Evolutionary conservation across 1,284 basidiomycete genomes (phyloP), one percentile per base, ranked within the genome.

Genomic region (Sporisorium iseilematis-ciliati): DNA sequence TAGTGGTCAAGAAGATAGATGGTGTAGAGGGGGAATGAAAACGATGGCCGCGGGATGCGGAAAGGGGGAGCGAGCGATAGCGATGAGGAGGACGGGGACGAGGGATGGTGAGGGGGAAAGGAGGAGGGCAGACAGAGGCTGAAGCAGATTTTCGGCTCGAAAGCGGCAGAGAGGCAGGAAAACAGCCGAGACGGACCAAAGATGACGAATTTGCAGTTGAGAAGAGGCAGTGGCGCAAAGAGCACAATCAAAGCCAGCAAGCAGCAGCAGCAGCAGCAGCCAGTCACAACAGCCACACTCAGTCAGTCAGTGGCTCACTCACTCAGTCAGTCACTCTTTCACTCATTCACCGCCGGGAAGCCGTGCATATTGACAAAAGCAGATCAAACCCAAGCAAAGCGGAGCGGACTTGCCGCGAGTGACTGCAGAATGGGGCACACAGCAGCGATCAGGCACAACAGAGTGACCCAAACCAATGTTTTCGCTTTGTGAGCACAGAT

Each of bases 1-100:
- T 33, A 46, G 33, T 46, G 52, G 59, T 54, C 57, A 59, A 62
- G 59, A 59, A 33, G 64, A 51, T 45, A 51, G 60, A 52, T 55
- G 56, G 26, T 59, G 51, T 50, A 5, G 49, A n/a, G 16, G 8
- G 42, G 6, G 12, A 11, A 18, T n/a, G 5, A 21, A 33, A 21
- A 46, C 29, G 38, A 46, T 26, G 53, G 52, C 52, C 12, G 33
- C 45, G n/a, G 35, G 45, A 38, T 31, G 20, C 16, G n/a, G 25
- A 29, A 25, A 50, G 26, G 31, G 38, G n/a, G 31, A 33, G 14
- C 18, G 35, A 35, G 29, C 40, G 38, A 31, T 20, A n/a, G 46
- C 33, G 49, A 46, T 18, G 48, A 56, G 21, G 54, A 50, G 42
- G 43, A 46, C 42, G 10, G 20, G 49, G 56, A 25, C n/a, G 26